Evolutionary conservation across 164 flowering plant species (phyloP), one percentile per base, ranked within the genome.

Genomic region (Tetrastigma voinierianum): DNA sequence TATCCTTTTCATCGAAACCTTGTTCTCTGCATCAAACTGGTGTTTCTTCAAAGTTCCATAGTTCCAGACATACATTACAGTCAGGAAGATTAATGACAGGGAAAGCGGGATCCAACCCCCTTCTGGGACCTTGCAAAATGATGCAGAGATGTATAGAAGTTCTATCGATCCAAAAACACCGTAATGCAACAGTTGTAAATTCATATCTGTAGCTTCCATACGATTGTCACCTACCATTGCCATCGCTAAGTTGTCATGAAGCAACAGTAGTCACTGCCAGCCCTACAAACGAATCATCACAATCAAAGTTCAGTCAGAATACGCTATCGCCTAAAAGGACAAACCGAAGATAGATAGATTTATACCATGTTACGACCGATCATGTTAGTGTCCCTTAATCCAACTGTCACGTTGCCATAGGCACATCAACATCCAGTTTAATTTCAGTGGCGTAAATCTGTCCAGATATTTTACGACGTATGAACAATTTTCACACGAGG

Each of bases 351-450:
- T 54, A n/a, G n/a, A n/a, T 17, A 49, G 32, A 43, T 23, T 6
- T 24, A 17, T 83, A 87, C 95, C 95, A 70, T 83, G 86, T 90
- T 92, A 77, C 86, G 82, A 14, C 92, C 92, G 17, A 90, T 79
- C 84, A 65, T 77, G 73, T 80, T 84, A 17, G 89, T 82, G 84
- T 86, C 87, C 62, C 81, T 82, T 20, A 87, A 70, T 18, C 92
- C 90, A 16, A 86, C 64, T 8, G 87, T 86, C 40, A 90, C 87
- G 53, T n/a, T n/a, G 87, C 86, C 85, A 86, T n/a, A 87, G 78
- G 73, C 74, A 75, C 88, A 90, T 84, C 4, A 90, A 66, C 25
- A 84, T 81, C 92, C 90, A 90, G 54, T 90, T 87, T 65, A 87
- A 69, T 70, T 87, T 92, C 5, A 89, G 90, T 54, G 87, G 87